Evolutionary conservation across 805 yeast species (phyloP), one percentile per base, ranked within the genome.

Genomic region (Brettanomyces custersianus): DNA sequence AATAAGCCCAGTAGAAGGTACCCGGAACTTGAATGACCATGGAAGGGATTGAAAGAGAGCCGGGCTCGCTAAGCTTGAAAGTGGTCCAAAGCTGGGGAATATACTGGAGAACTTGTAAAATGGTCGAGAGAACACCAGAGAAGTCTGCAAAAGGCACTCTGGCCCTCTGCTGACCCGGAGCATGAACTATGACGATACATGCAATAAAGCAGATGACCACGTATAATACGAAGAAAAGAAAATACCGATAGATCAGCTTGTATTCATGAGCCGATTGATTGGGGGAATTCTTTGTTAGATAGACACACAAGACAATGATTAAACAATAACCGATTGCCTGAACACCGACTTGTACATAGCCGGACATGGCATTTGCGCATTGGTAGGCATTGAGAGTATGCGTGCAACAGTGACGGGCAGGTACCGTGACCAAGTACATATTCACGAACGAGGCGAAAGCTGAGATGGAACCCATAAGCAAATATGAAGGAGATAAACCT

Each of bases 11-110:
- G 2, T 84, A 38, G 43, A 71, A 80, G 13, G 95, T 95, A 12
- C 95, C 95, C 0, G 95, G 95, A 15, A 94, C 83, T 54, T 85
- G 95, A 43, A 86, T 69, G 29, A 77, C 60, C 90, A 85, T 81
- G 86, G 82, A 83, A 5, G 76, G 71, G 9, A 83, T 63, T 0
- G 94, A 82, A 17, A 85, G 63, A 1, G 87, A 77, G 8, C 95
- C 95, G 0, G 94, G 78, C 44, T 77, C 87, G 48, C 80, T 78
- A 40, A 85, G 64, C 1, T 42, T 49, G 47, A 65, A 80, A 0
- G 95, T 85, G 27, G 88, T 82, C 43, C 63, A 55, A 8, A 85
- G 66, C 55, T 85, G 95, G 1, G 95, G 95, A 34, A 84, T 59
- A 48, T 83, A 85, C 57, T 85, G 94, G 22, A 78, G 55, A 15